A percentile compares a stretch with the other conserved stretches of the same genome.
Evolutionary conservation across 441 rosid genomes (phyloP).

Genomic region (Hypseocharis bilobata): DNA sequence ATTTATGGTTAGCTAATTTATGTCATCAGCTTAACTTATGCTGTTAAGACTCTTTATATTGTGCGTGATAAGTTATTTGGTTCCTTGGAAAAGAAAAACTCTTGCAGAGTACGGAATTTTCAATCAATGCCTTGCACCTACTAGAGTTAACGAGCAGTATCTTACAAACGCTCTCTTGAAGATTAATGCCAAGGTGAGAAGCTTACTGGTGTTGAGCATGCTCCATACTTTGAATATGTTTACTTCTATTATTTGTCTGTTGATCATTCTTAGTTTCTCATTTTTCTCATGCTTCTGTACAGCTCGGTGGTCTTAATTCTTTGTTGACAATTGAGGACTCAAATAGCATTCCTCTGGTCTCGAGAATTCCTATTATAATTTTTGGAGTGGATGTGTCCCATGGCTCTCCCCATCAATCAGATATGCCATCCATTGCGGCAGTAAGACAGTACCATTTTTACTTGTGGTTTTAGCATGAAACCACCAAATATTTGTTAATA

Average conservation of each 20-base stretch:
- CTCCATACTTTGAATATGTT: too few species aligned
- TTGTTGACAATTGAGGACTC: conserved; percentile 37
- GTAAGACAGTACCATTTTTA: conserved; percentile 33
- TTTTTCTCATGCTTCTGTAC: conserved; percentile 6
- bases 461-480: too few species aligned
- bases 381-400: conserved; percentile 75
- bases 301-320: conserved; percentile 65
- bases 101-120: conserved; percentile 62
- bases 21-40: too few species aligned
- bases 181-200: conserved; percentile 66
- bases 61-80: too few species aligned
- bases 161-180: conserved; percentile 57
- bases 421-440: conserved; percentile 72
- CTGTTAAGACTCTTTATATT: too few species aligned
- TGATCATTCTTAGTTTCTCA: too few species aligned
- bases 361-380: conserved; percentile 42
- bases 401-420: conserved; percentile 71
- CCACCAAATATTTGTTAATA: too few species aligned
- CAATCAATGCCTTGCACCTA: conserved; percentile 64
- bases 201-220: too few species aligned
- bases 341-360: conserved; percentile 35
- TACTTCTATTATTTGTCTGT: too few species aligned
- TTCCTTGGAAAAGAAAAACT: conserved; percentile 70
- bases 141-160: conserved; percentile 59
- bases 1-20: conserved; percentile 42